phyloP scores from a whole-genome alignment of 202 grass and related monocot species.

The Hordeum pubiflorum region DNA sequence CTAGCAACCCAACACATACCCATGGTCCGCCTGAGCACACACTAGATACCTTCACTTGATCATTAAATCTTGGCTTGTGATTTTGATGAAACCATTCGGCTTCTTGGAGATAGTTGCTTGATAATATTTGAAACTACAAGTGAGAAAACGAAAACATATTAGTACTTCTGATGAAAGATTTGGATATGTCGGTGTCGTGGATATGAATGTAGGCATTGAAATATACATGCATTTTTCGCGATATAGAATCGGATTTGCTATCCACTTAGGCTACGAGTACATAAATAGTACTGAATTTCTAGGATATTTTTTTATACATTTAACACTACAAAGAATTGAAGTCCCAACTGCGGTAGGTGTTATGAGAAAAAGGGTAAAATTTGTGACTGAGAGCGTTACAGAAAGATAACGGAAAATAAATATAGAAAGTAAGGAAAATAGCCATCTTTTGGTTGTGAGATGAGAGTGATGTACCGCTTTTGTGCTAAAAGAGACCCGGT shows the following conservation, averaged over 20 bases:
- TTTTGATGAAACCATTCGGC: constrained; percentile 20
- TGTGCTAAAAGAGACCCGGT: neutral
- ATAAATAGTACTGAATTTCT: neutral
- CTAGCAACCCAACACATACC: neutral
- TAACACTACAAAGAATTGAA: neutral
- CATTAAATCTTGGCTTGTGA: constrained; percentile 14
- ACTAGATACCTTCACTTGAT: constrained; percentile 3
- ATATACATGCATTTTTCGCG: neutral
- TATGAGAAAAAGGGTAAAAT: neutral
- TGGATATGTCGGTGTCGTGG: neutral
- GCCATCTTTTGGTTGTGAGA: neutral
- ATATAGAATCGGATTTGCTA: neutral
- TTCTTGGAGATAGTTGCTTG: constrained; percentile 14
- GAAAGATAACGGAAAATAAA: neutral
- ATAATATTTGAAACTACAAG: constrained; percentile 9
- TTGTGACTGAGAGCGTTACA: neutral
- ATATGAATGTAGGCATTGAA: neutral
- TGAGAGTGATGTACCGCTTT: neutral
- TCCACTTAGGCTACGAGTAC: neutral
- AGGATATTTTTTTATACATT: neutral
- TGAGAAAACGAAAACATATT: neutral
- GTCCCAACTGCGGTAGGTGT: neutral
- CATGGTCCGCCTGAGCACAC: constrained; percentile 1
- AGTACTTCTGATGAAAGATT: neutral
- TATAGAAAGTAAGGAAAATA: neutral